phyloP scores from a whole-genome alignment of 345 rosid species.

The Populus deltoides region DNA sequence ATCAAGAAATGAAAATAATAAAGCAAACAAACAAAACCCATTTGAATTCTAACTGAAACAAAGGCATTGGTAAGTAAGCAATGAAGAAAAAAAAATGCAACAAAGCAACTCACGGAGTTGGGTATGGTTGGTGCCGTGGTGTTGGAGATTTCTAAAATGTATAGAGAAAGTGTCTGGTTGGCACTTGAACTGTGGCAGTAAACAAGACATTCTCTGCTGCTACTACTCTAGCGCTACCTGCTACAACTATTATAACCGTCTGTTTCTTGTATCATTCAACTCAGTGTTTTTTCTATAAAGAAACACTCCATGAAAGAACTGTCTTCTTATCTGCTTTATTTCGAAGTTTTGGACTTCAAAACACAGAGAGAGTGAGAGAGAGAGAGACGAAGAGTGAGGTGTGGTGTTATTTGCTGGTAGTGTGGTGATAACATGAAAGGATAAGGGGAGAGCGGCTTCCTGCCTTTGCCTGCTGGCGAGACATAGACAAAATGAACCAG shows the following conservation, averaged over 20 bases:
- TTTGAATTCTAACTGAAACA: neutral
- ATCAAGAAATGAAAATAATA: neutral
- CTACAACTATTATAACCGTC: neutral
- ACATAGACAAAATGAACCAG: neutral
- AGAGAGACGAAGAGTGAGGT: neutral
- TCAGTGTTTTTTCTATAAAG: neutral
- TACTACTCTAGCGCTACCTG: neutral
- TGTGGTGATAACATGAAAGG: conserved; percentile 10
- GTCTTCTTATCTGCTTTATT: neutral
- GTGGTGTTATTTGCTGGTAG: neutral
- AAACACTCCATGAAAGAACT: neutral
- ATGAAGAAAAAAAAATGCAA: conserved; percentile 5
- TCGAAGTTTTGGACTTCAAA: neutral
- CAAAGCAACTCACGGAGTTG: conserved; percentile 21
- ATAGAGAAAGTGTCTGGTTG: conserved; percentile 68
- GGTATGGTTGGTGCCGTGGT: conserved; percentile 16
- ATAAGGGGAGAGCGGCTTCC: conserved; percentile 9
- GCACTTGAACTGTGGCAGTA: conserved; percentile 90
- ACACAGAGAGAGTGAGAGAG: too few relatives aligned
- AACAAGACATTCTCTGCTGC: conserved; percentile 60
- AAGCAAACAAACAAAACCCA: neutral
- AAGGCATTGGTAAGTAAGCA: neutral
- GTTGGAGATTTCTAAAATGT: conserved; percentile 51
- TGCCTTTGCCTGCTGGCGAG: conserved; percentile 10
- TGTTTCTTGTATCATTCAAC: conserved; percentile 7